Evolutionary conservation across 352 stramenopile genomes (phyloP).

Genomic region (Peronospora belbahrii): DNA sequence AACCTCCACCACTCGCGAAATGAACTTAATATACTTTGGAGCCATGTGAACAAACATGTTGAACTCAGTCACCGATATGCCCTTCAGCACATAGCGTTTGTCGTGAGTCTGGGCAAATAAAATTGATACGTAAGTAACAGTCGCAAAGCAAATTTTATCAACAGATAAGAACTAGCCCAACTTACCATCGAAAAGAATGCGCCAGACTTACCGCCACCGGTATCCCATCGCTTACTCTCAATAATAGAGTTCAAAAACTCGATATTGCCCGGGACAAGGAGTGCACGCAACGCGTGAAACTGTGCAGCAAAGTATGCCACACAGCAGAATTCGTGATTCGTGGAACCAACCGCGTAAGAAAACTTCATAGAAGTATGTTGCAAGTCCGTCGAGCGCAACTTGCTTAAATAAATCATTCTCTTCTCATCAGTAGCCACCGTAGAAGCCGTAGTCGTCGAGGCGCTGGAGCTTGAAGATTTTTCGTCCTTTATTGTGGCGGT

Average conservation of each 20-base stretch:
- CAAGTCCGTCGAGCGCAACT: constrained; percentile 55
- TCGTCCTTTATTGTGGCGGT: not conserved
- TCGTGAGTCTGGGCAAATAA: constrained; percentile 53
- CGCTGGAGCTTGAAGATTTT: constrained; percentile 1
- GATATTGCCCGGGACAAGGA: constrained; percentile 57
- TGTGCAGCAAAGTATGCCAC: constrained; percentile 77
- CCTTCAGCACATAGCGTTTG: constrained; percentile 79
- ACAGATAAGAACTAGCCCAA: not conserved
- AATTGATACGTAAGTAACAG: constrained; percentile 7
- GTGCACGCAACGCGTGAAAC: constrained; percentile 69
- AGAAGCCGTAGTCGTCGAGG: constrained; percentile 5
- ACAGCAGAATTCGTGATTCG: constrained; percentile 57
- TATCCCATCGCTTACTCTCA: constrained; percentile 67
- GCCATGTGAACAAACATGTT: constrained; percentile 89
- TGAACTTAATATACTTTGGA: constrained; percentile 83
- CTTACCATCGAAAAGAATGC: constrained; percentile 81
- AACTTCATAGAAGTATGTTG: constrained; percentile 82
- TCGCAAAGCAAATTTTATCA: not conserved
- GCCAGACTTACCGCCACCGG: constrained; percentile 76
- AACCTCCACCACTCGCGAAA: constrained; percentile 52
- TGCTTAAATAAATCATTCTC: constrained; percentile 51
- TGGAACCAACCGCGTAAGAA: constrained; percentile 37
- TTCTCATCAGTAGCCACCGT: constrained; percentile 31
- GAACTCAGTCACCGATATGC: constrained; percentile 80
- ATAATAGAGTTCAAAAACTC: constrained; percentile 80